Base-by-base conservation (phyloP, 2,329 filamentous ascomycete species). In the Colletotrichum melonis region DNA sequence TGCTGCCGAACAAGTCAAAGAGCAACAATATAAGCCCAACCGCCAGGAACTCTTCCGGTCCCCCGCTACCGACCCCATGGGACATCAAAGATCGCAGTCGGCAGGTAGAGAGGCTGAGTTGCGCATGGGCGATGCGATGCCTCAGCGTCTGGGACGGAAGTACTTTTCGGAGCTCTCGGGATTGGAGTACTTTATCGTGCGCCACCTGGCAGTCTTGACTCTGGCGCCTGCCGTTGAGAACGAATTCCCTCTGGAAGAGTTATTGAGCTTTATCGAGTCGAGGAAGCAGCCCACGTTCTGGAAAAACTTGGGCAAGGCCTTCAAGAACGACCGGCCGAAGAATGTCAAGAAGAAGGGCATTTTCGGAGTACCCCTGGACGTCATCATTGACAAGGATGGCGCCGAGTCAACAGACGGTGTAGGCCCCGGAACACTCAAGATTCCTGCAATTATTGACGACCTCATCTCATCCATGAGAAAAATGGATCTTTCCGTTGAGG, bases 401-500 rank as follows among this genome's bases (percentile, higher is more conserved):
- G 96, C 97, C 54, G 97, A 99, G 80, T 98, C 95, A n/a, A 98
- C 95, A 1, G 95, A 98, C 81, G 97, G 97, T 46, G 94, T 99
- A 74, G 97, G 97, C 0, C 95, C 97, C 12, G 96, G 95, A 22
- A 93, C 95, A 16, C 88, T 99, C 69, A 93, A 95, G 66, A 94
- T 99, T 55, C 97, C 97, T 3, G 94, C 95, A n/a, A 88, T 99
- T 65, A 90, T 99, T n/a, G 96, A 98, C 79, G 96, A 98, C 80
- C 92, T 96, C 62, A 93, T 99, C 49, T 93, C 94, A 4, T 95
- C 95, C 14, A 98, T 99, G 94, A 92, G 95, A 78, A 97, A 96
- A 83, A 98, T 99, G 95, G 97, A 99, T 82, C 95, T 99, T 86
- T 98, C 96, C 1, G 95, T 99, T 1, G 97, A 99, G 83, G 97